These are phyloP conservation scores for Talaromyces thailandensis DNA, from an alignment of 495 filamentous ascomycete genomes.

Conservation along the genomic window DNA sequence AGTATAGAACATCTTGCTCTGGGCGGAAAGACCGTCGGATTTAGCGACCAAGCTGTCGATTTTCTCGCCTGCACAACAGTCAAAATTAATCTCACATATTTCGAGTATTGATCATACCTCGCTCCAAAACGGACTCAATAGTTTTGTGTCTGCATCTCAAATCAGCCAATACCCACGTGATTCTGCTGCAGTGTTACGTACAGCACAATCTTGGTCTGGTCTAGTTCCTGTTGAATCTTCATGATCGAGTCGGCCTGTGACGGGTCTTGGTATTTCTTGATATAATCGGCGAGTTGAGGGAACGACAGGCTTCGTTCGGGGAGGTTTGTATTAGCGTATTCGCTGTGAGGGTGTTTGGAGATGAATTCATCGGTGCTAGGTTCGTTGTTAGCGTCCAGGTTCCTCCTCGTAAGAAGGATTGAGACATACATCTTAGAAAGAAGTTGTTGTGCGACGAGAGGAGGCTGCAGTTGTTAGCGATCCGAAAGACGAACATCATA, in stretches of 20 bases:
- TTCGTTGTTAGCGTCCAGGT: not conserved
- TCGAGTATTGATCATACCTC: slow-evolving; percentile 22
- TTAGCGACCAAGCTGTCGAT: slow-evolving; percentile 83
- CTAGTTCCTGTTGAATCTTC: slow-evolving; percentile 93
- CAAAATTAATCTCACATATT: not conserved
- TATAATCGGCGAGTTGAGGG: slow-evolving; percentile 68
- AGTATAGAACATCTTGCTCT: slow-evolving; percentile 96
- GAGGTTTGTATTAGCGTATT: slow-evolving; percentile 45
- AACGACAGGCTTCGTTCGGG: slow-evolving; percentile 37
- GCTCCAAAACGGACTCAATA: slow-evolving; percentile 78
- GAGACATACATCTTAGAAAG: slow-evolving; percentile 59
- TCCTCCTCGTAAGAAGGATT: not conserved
- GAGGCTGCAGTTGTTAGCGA: slow-evolving; percentile 31
- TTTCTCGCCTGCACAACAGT: slow-evolving; percentile 54
- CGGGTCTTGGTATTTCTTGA: slow-evolving; percentile 84
- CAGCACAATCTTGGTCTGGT: slow-evolving; percentile 95
- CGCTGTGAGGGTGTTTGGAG: slow-evolving; percentile 60
- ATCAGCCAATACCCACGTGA: not conserved
- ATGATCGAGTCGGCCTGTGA: slow-evolving; percentile 81
- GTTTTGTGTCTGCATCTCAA: slow-evolving; percentile 8
- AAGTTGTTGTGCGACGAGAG: slow-evolving; percentile 85
- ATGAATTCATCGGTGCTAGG: slow-evolving; percentile 76
- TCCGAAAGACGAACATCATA: not conserved
- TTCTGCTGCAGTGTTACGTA: slow-evolving; percentile 30
- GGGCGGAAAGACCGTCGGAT: slow-evolving; percentile 74